Percentiles rank a stretch among this genome's conserved stretches.
Conservation (phyloP, 1,284 basidiomycete genomes). For the Leccinum griseonigrum region DNA sequence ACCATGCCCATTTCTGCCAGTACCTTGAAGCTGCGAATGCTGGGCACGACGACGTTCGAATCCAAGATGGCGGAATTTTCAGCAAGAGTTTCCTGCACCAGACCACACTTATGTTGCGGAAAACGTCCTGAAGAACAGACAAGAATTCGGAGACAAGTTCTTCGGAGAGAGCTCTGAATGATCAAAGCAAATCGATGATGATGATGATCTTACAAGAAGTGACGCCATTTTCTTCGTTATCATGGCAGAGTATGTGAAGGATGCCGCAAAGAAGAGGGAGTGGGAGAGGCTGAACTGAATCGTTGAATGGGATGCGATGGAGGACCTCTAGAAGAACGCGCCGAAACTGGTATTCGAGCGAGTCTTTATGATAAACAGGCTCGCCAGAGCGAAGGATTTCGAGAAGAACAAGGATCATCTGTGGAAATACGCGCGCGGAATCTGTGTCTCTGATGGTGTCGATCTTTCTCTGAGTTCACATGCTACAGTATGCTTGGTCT, state of each 20-base stretch:
- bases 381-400: constrained; percentile 78
- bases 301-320: constrained; percentile 84
- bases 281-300: constrained; percentile 73
- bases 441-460: constrained; percentile 84
- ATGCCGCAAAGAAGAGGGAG: constrained; percentile 72
- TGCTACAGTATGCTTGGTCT: constrained; percentile 67
- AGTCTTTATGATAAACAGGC: constrained; percentile 75
- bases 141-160: constrained; percentile 82
- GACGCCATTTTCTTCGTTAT: constrained; percentile 97
- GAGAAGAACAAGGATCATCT: constrained; percentile 78
- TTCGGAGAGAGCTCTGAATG: constrained; percentile 70
- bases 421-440: constrained; percentile 67
- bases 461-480: constrained; percentile 83
- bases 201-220: constrained; percentile 91
- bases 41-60: constrained; percentile 58
- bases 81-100: constrained; percentile 78
- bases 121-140: constrained; percentile 72
- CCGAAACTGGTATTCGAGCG: constrained; percentile 85
- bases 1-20: constrained; percentile 94
- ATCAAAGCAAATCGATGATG: constrained; percentile 79
- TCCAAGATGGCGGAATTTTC: constrained; percentile 59
- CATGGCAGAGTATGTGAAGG: constrained; percentile 80
- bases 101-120: constrained; percentile 70
- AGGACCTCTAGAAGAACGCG: constrained; percentile 85
- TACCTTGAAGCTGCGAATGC: constrained; percentile 90